These are phyloP conservation scores for Bruguiera sexangula DNA, from an alignment of 345 rosid genomes.

Conservation along the genomic window DNA sequence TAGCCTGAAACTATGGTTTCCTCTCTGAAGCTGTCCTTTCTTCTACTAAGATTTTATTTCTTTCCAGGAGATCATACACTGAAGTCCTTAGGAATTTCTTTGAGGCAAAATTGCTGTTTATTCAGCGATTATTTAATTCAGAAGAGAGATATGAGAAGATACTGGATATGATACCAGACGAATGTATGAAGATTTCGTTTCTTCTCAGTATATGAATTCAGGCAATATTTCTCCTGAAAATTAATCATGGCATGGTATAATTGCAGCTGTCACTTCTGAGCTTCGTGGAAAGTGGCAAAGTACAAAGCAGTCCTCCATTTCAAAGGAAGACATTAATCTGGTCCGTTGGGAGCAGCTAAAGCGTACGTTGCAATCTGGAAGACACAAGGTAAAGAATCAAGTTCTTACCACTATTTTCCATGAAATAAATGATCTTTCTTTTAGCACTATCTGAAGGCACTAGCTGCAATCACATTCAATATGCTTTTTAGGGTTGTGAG, in stretches of 20 bases:
- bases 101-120: slow-evolving; percentile 63
- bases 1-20: neutral
- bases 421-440: neutral
- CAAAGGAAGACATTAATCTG: slow-evolving; percentile 65
- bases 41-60: slow-evolving; percentile 14
- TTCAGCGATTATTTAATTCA: slow-evolving; percentile 57
- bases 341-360: slow-evolving; percentile 85
- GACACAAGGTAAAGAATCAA: slow-evolving; percentile 51
- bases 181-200: slow-evolving; percentile 39
- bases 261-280: slow-evolving; percentile 69
- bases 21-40: slow-evolving; percentile 1
- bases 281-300: slow-evolving; percentile 83
- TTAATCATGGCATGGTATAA: neutral
- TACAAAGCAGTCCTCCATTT: slow-evolving; percentile 44
- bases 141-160: slow-evolving; percentile 86
- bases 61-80: slow-evolving; percentile 76
- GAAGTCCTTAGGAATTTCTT: slow-evolving; percentile 68
- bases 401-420: neutral
- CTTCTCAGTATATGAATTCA: neutral
- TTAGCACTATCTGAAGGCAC: neutral
- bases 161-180: slow-evolving; percentile 80
- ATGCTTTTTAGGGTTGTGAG: neutral
- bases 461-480: neutral
- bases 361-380: slow-evolving; percentile 59
- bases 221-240: neutral